Percentiles rank a stretch among this genome's conserved stretches.
phyloP scores from a whole-genome alignment of 352 stramenopile species.

The Pythium apleroticum region DNA sequence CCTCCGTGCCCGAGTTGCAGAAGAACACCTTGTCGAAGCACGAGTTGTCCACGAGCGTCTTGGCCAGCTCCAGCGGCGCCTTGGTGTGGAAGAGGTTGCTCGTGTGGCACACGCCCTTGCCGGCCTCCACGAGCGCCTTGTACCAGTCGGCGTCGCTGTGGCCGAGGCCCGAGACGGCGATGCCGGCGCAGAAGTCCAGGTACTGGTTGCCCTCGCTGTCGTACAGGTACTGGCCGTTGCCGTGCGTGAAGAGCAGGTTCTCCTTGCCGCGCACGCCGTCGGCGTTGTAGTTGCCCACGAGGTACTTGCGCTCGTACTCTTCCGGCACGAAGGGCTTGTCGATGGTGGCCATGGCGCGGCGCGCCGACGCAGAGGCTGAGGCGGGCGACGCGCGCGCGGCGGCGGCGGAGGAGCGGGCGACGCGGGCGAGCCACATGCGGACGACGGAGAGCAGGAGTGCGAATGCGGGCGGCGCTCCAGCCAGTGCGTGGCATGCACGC shows the following conservation, averaged over 20 bases:
- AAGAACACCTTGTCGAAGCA: constrained; percentile 98
- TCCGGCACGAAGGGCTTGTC: constrained; percentile 48
- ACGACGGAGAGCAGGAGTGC: neutral
- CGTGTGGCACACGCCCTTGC: constrained; percentile 91
- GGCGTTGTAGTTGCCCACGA: constrained; percentile 81
- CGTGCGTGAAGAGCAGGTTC: constrained; percentile 79
- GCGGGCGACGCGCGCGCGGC: neutral
- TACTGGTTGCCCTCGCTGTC: constrained; percentile 85
- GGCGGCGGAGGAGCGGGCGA: constrained; percentile 7
- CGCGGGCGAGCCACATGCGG: constrained; percentile 15
- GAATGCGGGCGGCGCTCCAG: neutral
- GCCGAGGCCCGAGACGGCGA: constrained; percentile 85
- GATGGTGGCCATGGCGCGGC: constrained; percentile 31
- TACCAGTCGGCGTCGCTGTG: constrained; percentile 91
- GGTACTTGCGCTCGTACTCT: constrained; percentile 77
- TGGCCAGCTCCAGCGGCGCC: constrained; percentile 91
- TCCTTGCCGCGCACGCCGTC: constrained; percentile 68
- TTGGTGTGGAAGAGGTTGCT: constrained; percentile 97
- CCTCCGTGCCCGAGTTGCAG: constrained; percentile 95
- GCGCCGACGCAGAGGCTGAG: too few relatives aligned
- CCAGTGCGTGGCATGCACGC: neutral
- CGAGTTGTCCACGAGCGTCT: constrained; percentile 96
- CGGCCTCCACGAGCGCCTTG: constrained; percentile 56
- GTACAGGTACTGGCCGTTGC: constrained; percentile 91
- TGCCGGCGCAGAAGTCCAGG: constrained; percentile 95